These are phyloP conservation scores for Lactuca saligna DNA, from an alignment of 129 eudicot species.

Conservation along the genomic window DNA sequence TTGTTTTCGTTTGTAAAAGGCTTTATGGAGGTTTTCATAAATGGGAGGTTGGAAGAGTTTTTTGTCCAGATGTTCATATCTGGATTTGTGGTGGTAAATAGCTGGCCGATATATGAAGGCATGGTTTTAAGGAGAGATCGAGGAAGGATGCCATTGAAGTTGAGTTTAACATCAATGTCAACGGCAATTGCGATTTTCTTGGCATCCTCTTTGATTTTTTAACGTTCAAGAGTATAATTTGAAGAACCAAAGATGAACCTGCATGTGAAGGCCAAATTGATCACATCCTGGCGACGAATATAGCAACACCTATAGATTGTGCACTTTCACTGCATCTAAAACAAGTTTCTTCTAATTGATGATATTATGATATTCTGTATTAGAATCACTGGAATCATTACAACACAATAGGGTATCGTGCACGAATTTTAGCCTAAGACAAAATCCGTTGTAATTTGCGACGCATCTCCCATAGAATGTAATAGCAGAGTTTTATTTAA, in stretches of 20 bases:
- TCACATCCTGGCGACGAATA: no score
- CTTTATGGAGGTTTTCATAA: not conserved
- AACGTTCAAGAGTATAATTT: not conserved
- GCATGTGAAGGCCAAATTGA: no score
- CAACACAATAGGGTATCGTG: no score
- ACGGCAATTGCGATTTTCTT: conserved; percentile 13
- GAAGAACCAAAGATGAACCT: not conserved
- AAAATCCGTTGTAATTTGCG: no score
- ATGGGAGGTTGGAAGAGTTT: conserved; percentile 24
- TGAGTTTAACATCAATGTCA: conserved; percentile 35
- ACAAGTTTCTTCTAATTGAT: no score
- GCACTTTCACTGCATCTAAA: no score
- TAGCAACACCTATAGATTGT: no score
- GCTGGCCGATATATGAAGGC: conserved; percentile 56
- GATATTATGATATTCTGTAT: no score
- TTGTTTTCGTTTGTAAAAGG: conserved; percentile 33
- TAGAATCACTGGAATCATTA: no score
- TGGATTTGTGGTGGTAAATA: conserved; percentile 60
- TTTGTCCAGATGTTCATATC: conserved; percentile 43
- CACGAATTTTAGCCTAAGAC: no score
- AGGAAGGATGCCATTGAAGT: conserved; percentile 58
- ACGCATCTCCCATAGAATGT: no score
- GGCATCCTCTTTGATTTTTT: not conserved
- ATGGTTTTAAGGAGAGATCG: conserved; percentile 57
- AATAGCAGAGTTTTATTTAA: no score